Percentiles rank a stretch among this genome's conserved stretches.
Conservation (phyloP, 495 filamentous ascomycete genomes). For the Daldinia loculata region DNA sequence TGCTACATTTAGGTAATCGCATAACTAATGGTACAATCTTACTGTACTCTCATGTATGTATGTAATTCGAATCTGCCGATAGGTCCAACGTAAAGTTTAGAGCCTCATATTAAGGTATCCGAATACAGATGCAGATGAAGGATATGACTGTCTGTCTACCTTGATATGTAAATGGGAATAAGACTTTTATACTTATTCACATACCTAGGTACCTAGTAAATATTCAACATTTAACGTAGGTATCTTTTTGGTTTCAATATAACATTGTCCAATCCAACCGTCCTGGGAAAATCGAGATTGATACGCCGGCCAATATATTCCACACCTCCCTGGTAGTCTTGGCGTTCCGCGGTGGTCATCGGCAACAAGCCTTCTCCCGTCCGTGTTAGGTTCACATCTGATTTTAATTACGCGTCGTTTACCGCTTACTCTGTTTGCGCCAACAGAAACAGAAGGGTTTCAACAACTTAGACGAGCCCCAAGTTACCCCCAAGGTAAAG, state of each 20-base stretch:
- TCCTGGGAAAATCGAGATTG: constrained; percentile 36
- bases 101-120: constrained; percentile 4
- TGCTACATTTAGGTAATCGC: constrained; percentile 1
- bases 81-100: neutral
- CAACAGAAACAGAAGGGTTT: constrained; percentile 25
- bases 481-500: neutral
- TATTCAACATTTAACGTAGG: neutral
- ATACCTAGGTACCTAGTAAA: neutral
- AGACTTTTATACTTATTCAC: neutral
- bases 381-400: constrained; percentile 19
- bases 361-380: constrained; percentile 31
- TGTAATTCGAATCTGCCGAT: constrained; percentile 7
- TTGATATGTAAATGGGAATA: neutral
- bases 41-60: constrained; percentile 2
- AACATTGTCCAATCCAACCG: constrained; percentile 25
- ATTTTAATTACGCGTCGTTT: constrained; percentile 36
- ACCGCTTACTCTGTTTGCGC: constrained; percentile 41
- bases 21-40: neutral
- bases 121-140: neutral
- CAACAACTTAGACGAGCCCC: constrained; percentile 14
- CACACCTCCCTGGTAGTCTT: constrained; percentile 36
- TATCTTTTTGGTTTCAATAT: neutral
- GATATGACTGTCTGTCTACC: neutral
- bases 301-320: constrained; percentile 41
- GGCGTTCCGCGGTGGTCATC: constrained; percentile 32